Evolutionary conservation across 2,329 filamentous ascomycete species (phyloP).

Genomic region (Sclerotiophoma versabilis): DNA sequence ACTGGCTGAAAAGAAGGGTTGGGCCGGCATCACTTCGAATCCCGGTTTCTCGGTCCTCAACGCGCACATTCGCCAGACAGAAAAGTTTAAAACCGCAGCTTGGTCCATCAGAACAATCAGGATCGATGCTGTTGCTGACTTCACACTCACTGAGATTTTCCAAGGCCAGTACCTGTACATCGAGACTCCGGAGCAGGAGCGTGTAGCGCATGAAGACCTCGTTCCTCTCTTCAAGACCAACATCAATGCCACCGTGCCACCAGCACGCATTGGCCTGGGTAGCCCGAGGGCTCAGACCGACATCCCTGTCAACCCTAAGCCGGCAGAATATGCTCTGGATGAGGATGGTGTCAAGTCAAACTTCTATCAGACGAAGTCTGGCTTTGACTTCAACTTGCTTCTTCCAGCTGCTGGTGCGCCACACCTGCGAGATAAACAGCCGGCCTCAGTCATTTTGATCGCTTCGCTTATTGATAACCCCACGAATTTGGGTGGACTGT

Average conservation of each 20-base stretch:
- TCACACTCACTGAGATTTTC: constrained; percentile 54
- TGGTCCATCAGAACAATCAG: constrained; percentile 48
- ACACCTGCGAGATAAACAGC: constrained; percentile 27
- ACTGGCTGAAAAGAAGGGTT: constrained; percentile 46
- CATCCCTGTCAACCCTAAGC: constrained; percentile 5
- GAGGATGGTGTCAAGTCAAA: constrained; percentile 20
- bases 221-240: constrained; percentile 38
- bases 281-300: constrained; percentile 3
- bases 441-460: constrained; percentile 54
- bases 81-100: constrained; percentile 52
- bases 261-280: constrained; percentile 45
- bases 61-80: constrained; percentile 53
- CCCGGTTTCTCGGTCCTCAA: constrained; percentile 53
- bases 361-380: constrained; percentile 62
- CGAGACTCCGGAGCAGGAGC: constrained; percentile 51
- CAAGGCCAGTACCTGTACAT: constrained; percentile 55
- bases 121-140: constrained; percentile 53
- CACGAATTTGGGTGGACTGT: constrained; percentile 59
- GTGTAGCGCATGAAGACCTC: constrained; percentile 52
- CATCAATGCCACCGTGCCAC: constrained; percentile 29
- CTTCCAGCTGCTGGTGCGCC: constrained; percentile 29
- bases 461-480: constrained; percentile 60
- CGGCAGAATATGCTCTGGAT: constrained; percentile 6
- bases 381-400: constrained; percentile 49
- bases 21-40: constrained; percentile 49